These are phyloP conservation scores for Piper betle DNA, from an alignment of 164 flowering plant genomes.

Conservation along the genomic window DNA sequence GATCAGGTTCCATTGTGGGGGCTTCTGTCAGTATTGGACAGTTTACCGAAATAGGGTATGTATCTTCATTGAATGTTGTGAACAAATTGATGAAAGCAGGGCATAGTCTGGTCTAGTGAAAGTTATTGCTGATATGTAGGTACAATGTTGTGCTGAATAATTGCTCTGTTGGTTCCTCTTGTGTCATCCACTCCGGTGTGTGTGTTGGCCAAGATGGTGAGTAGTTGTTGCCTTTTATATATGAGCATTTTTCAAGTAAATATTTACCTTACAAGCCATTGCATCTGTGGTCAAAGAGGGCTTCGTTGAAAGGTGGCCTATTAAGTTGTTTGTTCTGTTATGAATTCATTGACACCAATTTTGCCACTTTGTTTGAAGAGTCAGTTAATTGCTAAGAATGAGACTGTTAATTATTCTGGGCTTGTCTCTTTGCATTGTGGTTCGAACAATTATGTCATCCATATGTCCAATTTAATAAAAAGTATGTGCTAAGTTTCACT, in stretches of 20 bases:
- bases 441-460: too few relatives aligned
- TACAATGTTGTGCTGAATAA: constrained; percentile 69
- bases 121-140: constrained; percentile 24
- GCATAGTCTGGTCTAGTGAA: background rate
- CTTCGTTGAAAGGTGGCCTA: background rate
- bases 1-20: constrained; percentile 75
- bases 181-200: constrained; percentile 69
- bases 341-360: too few relatives aligned
- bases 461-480: too few relatives aligned
- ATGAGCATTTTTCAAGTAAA: background rate
- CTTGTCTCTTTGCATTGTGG: background rate
- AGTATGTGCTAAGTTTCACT: too few relatives aligned
- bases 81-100: background rate
- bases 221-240: background rate
- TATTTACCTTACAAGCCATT: background rate
- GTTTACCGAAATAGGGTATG: constrained; percentile 66
- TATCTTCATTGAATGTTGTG: background rate
- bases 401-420: background rate
- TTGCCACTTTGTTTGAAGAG: too few relatives aligned
- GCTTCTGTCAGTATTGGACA: constrained; percentile 56
- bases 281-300: background rate
- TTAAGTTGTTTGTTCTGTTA: too few relatives aligned
- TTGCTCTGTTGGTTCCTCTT: constrained; percentile 64
- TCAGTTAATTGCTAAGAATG: background rate
- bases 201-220: constrained; percentile 94